Conservation (phyloP, 306 rosid species). For the Sicyos baderoa region DNA sequence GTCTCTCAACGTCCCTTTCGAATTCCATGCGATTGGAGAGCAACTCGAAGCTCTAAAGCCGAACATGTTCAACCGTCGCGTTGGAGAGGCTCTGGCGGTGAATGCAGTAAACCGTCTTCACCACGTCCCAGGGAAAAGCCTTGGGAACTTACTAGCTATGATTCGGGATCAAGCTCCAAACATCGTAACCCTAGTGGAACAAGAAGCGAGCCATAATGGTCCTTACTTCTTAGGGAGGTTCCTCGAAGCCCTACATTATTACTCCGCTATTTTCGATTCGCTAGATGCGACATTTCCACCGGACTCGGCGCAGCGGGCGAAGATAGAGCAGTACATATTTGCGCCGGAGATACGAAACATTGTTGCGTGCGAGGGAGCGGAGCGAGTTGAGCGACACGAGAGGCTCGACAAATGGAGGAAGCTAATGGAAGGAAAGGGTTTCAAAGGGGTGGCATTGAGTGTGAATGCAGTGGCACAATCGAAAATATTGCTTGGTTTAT, state of each 20-base stretch:
- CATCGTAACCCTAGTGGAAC: slow-evolving; percentile 67
- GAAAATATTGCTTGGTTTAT: slow-evolving; percentile 66
- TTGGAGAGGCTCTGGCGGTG: slow-evolving; percentile 76
- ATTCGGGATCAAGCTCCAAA: slow-evolving; percentile 80
- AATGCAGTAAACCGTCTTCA: slow-evolving; percentile 70
- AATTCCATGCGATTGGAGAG: slow-evolving; percentile 69
- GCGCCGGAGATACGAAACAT: slow-evolving; percentile 83
- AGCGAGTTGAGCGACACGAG: slow-evolving; percentile 78
- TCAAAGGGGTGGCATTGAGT: slow-evolving; percentile 59
- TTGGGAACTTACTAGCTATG: slow-evolving; percentile 51
- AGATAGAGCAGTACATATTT: slow-evolving; percentile 85
- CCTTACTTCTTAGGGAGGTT: slow-evolving; percentile 77
- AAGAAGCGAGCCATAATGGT: slow-evolving; percentile 86
- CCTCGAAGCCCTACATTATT: slow-evolving; percentile 68
- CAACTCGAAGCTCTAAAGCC: slow-evolving; percentile 61
- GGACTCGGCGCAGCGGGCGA: slow-evolving; percentile 71
- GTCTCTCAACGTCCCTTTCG: slow-evolving; percentile 78
- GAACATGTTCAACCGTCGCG: slow-evolving; percentile 67
- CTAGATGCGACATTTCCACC: slow-evolving; percentile 75
- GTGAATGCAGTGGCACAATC: slow-evolving; percentile 90
- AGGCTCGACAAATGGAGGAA: slow-evolving; percentile 88
- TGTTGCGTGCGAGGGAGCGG: slow-evolving; percentile 65
- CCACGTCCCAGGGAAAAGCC: slow-evolving; percentile 43
- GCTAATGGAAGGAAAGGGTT: slow-evolving; percentile 79
- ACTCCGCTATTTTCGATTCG: slow-evolving; percentile 81